Base-by-base conservation (phyloP, 208 protist species). In the Crithidia expoeki region DNA sequence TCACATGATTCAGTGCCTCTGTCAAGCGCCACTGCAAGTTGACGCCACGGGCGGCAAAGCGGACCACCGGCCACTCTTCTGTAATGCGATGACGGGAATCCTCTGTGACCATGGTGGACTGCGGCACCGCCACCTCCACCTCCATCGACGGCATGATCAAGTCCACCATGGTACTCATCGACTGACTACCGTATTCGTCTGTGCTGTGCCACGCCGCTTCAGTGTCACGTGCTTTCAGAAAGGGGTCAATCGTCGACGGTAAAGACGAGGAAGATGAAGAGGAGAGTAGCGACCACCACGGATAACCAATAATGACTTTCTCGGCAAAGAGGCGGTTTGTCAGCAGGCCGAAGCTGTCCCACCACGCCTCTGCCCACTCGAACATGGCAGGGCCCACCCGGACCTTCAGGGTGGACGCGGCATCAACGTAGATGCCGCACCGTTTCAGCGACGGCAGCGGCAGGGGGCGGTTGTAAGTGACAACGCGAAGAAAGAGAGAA, bases 281-380 rank as follows among this genome's bases (percentile, higher is more conserved):
- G 17, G 56, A 9, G 17, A n/a, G 28, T 4, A 25, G 30, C 10
- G 64, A 1, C 65, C 65, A 62, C 65, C 72, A 77, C 49, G 72
- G 72, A 40, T 77, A 67, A 0, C 72, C 72, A 0, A 9, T 36
- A n/a, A 72, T 58, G 5, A 77, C 50, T 36, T 71, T 58, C 44
- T 61, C 65, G 5, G 47, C 40, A 27, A 72, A 77, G n/a, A 77
- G 72, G 2, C 50, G 64, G 30, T 77, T 72, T 33, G 72, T 68
- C 55, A 71, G 21, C 38, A 77, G 40, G 1, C 64, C 64, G 9
- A 61, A 32, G 34, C 56, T 67, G 51, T 77, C 72, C 72, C 72
- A 77, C 63, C 56, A 72, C 16, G 72, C 65, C 30, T 77, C 72
- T 5, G 49, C 63, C 50, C 64, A 77, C 21, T 59, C 47, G 33